These are phyloP conservation scores for Paramecium bursaria DNA, from an alignment of 73 alveolate species.

Conservation along the genomic window DNA sequence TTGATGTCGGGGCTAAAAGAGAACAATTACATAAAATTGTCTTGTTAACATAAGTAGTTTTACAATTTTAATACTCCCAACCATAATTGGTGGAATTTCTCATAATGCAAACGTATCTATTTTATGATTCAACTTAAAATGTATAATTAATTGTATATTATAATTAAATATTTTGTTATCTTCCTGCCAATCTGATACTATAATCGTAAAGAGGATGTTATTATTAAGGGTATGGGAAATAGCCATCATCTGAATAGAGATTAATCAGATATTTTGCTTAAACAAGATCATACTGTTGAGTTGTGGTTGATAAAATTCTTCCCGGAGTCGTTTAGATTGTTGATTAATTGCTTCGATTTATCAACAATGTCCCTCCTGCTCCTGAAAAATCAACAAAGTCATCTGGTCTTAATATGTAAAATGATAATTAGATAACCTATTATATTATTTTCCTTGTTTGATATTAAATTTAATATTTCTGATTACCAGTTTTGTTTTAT, in stretches of 20 bases:
- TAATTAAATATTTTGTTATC: neutral
- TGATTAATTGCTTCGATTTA: neutral
- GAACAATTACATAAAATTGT: neutral
- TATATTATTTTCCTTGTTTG: too few relatives aligned
- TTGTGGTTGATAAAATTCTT: neutral
- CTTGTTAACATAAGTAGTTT: neutral
- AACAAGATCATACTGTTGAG: neutral
- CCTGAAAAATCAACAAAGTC: neutral
- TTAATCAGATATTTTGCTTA: neutral
- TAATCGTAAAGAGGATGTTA: neutral
- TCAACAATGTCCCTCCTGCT: neutral
- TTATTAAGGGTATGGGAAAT: neutral
- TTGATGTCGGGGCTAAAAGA: slow-evolving; percentile 1
- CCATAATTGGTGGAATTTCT: slow-evolving; percentile 1
- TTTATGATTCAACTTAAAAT: neutral
- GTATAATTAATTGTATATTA: neutral
- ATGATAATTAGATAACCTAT: neutral
- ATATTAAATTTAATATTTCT: too few relatives aligned
- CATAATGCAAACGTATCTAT: neutral
- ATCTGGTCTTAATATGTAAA: neutral
- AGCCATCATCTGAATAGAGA: slow-evolving; percentile 2
- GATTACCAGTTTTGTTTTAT: too few relatives aligned
- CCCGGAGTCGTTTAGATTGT: neutral
- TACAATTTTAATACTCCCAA: neutral
- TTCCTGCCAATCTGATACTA: neutral